phyloP scores from a whole-genome alignment of 2,329 filamentous ascomycete genomes.

The Fusarium coffeatum region DNA sequence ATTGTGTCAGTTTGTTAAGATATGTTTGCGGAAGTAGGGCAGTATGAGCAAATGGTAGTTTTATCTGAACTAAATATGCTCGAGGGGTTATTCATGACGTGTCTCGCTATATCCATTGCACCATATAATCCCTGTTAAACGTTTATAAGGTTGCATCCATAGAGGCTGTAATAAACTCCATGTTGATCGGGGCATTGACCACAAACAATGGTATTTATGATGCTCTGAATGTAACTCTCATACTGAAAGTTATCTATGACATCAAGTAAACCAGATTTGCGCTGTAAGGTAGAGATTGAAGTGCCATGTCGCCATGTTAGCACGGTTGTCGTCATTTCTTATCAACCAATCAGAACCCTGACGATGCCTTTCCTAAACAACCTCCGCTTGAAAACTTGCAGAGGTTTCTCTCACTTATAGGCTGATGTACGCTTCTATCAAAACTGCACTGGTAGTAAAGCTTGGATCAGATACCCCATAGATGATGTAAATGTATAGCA shows the following conservation, averaged over 20 bases:
- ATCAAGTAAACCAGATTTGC: background rate
- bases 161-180: background rate
- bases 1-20: background rate
- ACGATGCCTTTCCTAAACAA: background rate
- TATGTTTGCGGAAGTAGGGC: accelerated
- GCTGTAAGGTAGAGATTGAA: background rate
- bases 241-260: background rate
- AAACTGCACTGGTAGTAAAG: background rate
- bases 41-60: accelerated
- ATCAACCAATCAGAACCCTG: slow-evolving; percentile 7
- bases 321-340: slow-evolving; percentile 19
- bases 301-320: slow-evolving; percentile 29
- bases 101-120: slow-evolving; percentile 8
- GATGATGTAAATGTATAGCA: background rate
- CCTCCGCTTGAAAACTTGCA: background rate
- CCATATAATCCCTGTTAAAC: slow-evolving; percentile 23
- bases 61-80: background rate
- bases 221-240: background rate
- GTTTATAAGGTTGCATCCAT: background rate
- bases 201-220: background rate
- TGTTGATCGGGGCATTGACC: background rate
- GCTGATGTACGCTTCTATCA: background rate
- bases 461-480: background rate
- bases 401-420: background rate
- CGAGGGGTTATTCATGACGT: background rate